Evolutionary conservation across 2,329 filamentous ascomycete species (phyloP).

Genomic region (Triangularia setosa): DNA sequence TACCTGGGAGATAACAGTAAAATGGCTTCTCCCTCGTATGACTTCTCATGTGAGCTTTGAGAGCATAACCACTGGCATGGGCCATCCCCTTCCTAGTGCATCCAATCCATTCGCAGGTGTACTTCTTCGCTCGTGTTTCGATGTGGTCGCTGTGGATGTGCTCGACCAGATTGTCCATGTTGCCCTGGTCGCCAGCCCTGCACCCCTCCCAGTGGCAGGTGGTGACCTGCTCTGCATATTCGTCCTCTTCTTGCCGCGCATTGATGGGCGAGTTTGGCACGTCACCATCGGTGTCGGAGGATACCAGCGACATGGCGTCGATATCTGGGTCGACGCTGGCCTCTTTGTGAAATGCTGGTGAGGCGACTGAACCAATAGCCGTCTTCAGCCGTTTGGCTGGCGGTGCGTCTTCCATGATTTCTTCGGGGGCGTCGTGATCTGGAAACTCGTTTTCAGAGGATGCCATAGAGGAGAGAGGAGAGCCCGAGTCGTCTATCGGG

Average conservation of each 20-base stretch:
- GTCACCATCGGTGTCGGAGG: slow-evolving; percentile 85
- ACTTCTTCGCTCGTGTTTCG: slow-evolving; percentile 88
- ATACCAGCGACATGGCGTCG: slow-evolving; percentile 67
- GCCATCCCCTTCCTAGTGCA: slow-evolving; percentile 84
- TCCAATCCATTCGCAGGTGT: slow-evolving; percentile 96
- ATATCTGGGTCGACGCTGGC: slow-evolving; percentile 49
- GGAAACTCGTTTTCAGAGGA: slow-evolving; percentile 46
- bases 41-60: slow-evolving; percentile 96
- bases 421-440: slow-evolving; percentile 44
- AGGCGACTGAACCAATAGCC: slow-evolving; percentile 38
- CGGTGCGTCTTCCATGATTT: slow-evolving; percentile 40
- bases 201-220: slow-evolving; percentile 77
- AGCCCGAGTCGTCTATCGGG: slow-evolving; percentile 45
- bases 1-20: slow-evolving; percentile 91
- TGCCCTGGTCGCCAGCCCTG: slow-evolving; percentile 63
- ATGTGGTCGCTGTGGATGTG: slow-evolving; percentile 94
- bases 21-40: slow-evolving; percentile 98
- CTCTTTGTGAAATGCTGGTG: slow-evolving; percentile 42
- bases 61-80: slow-evolving; percentile 90
- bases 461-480: slow-evolving; percentile 45
- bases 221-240: slow-evolving; percentile 73
- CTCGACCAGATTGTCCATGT: slow-evolving; percentile 78
- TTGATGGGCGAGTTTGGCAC: slow-evolving; percentile 68
- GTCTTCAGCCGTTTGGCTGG: slow-evolving; percentile 48
- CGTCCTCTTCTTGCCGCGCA: slow-evolving; percentile 67